Base-by-base conservation (phyloP, 2,329 filamentous ascomycete genomes). In the Monilinia vaccinii-corymbosi region DNA sequence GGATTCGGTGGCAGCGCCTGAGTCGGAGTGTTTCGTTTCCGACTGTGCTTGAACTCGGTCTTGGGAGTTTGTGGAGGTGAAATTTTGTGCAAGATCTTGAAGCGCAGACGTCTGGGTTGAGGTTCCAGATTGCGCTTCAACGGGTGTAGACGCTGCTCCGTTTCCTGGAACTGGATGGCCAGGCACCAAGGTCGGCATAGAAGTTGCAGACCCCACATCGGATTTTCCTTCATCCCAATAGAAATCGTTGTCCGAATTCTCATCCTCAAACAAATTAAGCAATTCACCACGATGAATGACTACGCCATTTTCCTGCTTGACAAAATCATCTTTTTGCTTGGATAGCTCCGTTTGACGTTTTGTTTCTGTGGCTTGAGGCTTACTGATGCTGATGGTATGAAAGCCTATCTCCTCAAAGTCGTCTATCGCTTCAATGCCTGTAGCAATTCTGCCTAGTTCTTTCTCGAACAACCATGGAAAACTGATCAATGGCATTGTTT, bases 401-500 rank as follows among this genome's bases (percentile, higher is more conserved):
- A 71, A 52, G 4, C 62, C 65, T 6, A 67, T 49, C 4, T 67
- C 62, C 5, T 68, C 67, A 21, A 68, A 49, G 2, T 67, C 65
- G 6, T 69, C 66, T 11, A 38, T 56, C 1, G 52, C 38, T 42
- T 69, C 66, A 21, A 64, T 63, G 16, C 72, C 73, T 31, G 75
- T 82, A 1, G 87, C 88, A 66, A 96, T 85, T 51, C 79, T 79
- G 1, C 87, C 86, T 4, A 96, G 77, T 61, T 91, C 81, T 48
- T 81, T 79, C 14, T 85, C 79, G 64, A 97, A 96, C 2, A 97
- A 77, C 94, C 94, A 99, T 0, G 94, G 93, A 67, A 97, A 97
- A 61, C 87, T 94, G 67, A 97, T 94, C 10, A 97, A 76, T 0
- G 94, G 93, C 79, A 91, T 87, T 2, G 76, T 75, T 10, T 76